These are phyloP conservation scores for Teunomyces lycoperdinae DNA, from an alignment of 805 yeast genomes.

Conservation along the genomic window DNA sequence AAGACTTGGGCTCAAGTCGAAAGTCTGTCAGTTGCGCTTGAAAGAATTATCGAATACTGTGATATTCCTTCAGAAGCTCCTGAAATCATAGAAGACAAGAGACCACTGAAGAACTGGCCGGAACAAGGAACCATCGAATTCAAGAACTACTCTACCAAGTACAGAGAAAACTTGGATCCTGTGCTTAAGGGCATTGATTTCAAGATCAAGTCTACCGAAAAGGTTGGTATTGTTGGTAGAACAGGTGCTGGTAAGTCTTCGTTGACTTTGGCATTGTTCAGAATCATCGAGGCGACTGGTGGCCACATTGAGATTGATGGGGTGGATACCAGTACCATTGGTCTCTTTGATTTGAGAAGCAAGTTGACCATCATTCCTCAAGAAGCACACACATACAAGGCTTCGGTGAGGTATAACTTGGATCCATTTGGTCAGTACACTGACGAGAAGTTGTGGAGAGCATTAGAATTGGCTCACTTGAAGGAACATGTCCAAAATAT, in stretches of 20 bases:
- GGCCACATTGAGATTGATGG: constrained; percentile 38
- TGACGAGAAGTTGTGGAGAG: constrained; percentile 41
- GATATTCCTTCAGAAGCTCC: constrained; percentile 79
- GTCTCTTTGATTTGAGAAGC: constrained; percentile 41
- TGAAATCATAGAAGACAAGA: constrained; percentile 53
- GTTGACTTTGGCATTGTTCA: constrained; percentile 41
- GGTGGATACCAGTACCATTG: constrained; percentile 33
- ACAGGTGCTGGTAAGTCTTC: constrained; percentile 49
- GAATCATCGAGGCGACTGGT: constrained; percentile 38
- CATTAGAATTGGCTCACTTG: constrained; percentile 42
- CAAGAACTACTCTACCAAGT: constrained; percentile 38
- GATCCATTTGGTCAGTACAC: constrained; percentile 37
- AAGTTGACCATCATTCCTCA: constrained; percentile 44
- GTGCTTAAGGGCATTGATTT: constrained; percentile 40
- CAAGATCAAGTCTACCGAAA: constrained; percentile 35
- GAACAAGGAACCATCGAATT: constrained; percentile 34
- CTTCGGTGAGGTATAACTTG: constrained; percentile 38
- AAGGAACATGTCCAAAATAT: constrained; percentile 39
- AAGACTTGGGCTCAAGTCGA: constrained; percentile 63
- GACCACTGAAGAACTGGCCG: constrained; percentile 54
- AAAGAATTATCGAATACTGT: constrained; percentile 72
- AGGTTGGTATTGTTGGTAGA: constrained; percentile 45
- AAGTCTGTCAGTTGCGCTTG: constrained; percentile 62
- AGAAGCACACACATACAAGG: constrained; percentile 46
- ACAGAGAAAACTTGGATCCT: constrained; percentile 43